Conservation (phyloP, 805 yeast genomes). For the Kodamaea laetipori region DNA sequence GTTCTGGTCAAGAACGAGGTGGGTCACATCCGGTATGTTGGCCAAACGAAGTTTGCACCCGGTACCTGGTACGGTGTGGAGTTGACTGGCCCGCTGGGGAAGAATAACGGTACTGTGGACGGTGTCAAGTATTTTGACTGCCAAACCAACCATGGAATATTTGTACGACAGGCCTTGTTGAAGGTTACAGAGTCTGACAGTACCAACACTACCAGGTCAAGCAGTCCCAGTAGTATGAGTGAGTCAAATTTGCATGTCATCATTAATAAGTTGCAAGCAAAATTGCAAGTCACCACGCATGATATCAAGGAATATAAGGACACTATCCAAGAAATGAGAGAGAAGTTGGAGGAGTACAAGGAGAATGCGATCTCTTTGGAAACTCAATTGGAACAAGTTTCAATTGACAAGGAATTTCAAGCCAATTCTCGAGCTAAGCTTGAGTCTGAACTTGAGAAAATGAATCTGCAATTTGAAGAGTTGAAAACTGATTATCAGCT, state of each 20-base stretch:
- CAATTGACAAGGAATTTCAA: conserved; percentile 49
- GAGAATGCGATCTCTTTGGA: conserved; percentile 19
- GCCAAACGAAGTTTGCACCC: conserved; percentile 57
- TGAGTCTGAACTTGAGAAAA: conserved; percentile 21
- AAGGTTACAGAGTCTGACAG: conserved; percentile 2
- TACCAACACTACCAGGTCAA: conserved; percentile 7
- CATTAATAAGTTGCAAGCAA: conserved; percentile 48
- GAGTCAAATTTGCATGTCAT: conserved; percentile 21
- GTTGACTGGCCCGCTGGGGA: conserved; percentile 42
- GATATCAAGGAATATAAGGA: conserved; percentile 26
- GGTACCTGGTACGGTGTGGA: conserved; percentile 60
- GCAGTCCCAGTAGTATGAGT: background rate
- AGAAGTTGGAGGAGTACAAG: conserved; percentile 12
- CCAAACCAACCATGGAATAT: conserved; percentile 44
- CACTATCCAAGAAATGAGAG: conserved; percentile 20
- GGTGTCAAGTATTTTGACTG: conserved; percentile 48
- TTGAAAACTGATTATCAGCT: conserved; percentile 33
- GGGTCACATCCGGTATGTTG: conserved; percentile 54
- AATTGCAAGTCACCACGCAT: conserved; percentile 37
- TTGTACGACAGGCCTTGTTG: conserved; percentile 45
- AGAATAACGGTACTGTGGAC: conserved; percentile 51
- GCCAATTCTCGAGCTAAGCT: conserved; percentile 36
- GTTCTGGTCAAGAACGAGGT: conserved; percentile 40
- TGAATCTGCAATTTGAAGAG: conserved; percentile 32
- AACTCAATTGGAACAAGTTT: conserved; percentile 28